Base-by-base conservation (phyloP, 1,139 yeast species). In the Magnusiomyces sp. region DNA sequence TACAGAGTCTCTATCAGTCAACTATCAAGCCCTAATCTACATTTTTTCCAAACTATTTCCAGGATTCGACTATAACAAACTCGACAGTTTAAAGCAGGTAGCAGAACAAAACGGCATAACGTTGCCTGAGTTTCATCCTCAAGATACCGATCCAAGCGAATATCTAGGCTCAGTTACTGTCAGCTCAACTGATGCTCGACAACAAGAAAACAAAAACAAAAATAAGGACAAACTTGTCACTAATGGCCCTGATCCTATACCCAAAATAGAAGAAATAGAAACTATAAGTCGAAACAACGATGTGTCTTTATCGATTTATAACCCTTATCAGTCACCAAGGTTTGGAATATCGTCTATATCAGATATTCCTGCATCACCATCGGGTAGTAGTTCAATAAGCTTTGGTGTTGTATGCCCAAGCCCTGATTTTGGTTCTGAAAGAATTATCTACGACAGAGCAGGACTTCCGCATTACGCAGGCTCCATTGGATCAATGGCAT, bases 401-500 rank as follows among this genome's bases (percentile, higher is more conserved):
- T 5, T 23, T 23, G 29, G 29, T 4, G 29, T 23, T 5, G 23
- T 36, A 2, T 45, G 39, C 23, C 50, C 33, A 36, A 43, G 14
- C 46, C 53, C 50, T 2, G 53, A 51, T 39, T 31, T 51, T 37
- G 53, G 53, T 27, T 29, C 43, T 17, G 53, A 51, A 39, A 40
- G 53, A 13, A 48, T 51, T 33, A 48, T 51, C 34, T 51, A 51
- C 29, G 53, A 51, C 43, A 48, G 51, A 14, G 49, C 47, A 1
- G 53, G 53, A 2, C 46, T 48, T 4, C 53, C 53, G 19, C 49
- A 51, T 36, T 51, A 51, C 33, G 53, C 47, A 4, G 53, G 53
- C 7, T 43, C 53, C 14, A 43, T 50, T 5, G 53, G 53, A 7
- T 51, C 53, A n/a, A 51, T 51, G 53, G 53, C 53, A 5, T 51